Evolutionary conservation across 345 rosid species (phyloP).

Genomic region (Anastatica hierochuntica): DNA sequence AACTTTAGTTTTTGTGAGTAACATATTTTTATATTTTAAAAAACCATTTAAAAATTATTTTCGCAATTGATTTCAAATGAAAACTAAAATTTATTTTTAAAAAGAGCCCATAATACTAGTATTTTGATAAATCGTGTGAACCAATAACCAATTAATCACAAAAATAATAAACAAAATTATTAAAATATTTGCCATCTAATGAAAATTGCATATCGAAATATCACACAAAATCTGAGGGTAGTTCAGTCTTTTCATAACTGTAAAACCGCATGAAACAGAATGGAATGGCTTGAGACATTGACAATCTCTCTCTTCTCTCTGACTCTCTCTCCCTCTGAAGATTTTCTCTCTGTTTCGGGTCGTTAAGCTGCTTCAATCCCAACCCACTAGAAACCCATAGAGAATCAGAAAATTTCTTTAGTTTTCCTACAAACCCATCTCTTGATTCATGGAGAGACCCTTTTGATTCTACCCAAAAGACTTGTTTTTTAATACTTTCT

Average conservation of each 20-base stretch:
- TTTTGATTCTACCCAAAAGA: neutral
- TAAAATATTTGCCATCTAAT: no score
- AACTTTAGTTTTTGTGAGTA: no score
- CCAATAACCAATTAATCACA: neutral
- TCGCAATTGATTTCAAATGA: no score
- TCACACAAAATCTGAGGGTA: constrained; percentile 9
- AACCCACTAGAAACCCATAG: constrained; percentile 24
- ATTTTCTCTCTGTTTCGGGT: constrained; percentile 22
- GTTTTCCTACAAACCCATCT: constrained; percentile 16
- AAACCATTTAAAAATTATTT: no score
- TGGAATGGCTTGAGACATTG: constrained; percentile 69
- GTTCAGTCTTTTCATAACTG: neutral
- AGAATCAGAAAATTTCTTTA: neutral
- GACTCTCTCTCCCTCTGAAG: constrained; percentile 18
- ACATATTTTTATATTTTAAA: no score
- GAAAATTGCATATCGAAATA: constrained; percentile 13
- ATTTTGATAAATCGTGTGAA: constrained; percentile 25
- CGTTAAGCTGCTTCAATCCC: no score
- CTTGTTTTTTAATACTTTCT: neutral
- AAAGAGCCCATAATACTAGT: no score
- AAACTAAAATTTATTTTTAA: no score
- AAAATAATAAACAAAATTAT: no score
- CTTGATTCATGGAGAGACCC: constrained; percentile 9
- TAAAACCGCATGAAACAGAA: constrained; percentile 1
- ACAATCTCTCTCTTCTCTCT: constrained; percentile 54